Base-by-base conservation (phyloP, 345 rosid species). In the Euphorbia lathyris region DNA sequence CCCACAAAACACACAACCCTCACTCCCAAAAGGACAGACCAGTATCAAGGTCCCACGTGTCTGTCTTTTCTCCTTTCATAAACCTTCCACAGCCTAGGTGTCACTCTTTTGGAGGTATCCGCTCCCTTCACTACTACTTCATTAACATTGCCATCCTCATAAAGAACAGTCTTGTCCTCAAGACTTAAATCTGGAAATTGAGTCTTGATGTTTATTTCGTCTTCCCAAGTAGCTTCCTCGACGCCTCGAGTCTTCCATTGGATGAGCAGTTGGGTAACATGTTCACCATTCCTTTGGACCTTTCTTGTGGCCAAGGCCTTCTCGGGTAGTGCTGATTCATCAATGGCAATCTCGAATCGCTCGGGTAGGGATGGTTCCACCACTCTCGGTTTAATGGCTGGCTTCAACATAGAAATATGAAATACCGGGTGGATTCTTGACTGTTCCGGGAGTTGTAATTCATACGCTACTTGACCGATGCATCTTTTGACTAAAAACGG, bases 361-460 rank as follows among this genome's bases (percentile, higher is more conserved):
- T 0, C 6, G 4, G 47, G 50, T 2, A 40, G 13, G 0, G 16
- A 0, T 0, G 7, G 5, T 1, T 7, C 0, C 3, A 3, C 26
- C 1, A 4, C 2, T n/a, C 0, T 23, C 1, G 38, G n/a, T 10
- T 42, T 11, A 38, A 1, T 22, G 2, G 27, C 66, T 23, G 20
- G 36, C 50, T 62, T 62, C 2, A 62, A 0, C 19, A 30, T 42
- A 3, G 66, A 62, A 0, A 22, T 17, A 22, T 36, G 66, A 5
- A 38, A 62, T 16, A 38, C 66, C 1, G 5, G 66, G 7, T 34
- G 38, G 7, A 34, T 34, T 34, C 3, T 30, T 4, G 66, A 29
- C 2, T 42, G 17, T 14, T 9, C 14, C 5, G 50, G 66, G 2
- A 62, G 1, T 7, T 19, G 16, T 11, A 20, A 11, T 5, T 36